Percentiles rank a stretch among this genome's conserved stretches.
Conservation (phyloP, 1,139 yeast genomes). For the Protomyces gravidus region DNA sequence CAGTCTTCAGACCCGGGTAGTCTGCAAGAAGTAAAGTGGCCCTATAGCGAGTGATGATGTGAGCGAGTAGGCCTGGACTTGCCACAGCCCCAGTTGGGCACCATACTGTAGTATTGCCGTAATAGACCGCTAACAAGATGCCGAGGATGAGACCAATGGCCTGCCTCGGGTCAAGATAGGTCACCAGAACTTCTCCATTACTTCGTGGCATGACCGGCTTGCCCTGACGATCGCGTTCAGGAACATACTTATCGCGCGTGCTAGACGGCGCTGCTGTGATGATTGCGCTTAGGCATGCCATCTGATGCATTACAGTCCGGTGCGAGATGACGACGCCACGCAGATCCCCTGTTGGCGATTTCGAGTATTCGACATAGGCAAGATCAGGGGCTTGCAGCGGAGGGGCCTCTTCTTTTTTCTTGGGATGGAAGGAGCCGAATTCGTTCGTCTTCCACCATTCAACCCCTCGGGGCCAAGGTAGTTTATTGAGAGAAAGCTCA, state of each 20-base stretch:
- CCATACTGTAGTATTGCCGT: slow-evolving; percentile 81
- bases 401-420: slow-evolving; percentile 60
- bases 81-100: slow-evolving; percentile 71
- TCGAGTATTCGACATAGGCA: slow-evolving; percentile 88
- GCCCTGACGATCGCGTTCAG: slow-evolving; percentile 5
- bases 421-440: slow-evolving; percentile 64
- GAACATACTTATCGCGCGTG: slow-evolving; percentile 7
- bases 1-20: slow-evolving; percentile 84
- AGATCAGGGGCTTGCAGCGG: slow-evolving; percentile 67
- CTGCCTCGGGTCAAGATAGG: slow-evolving; percentile 78
- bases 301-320: slow-evolving; percentile 79
- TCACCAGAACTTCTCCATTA: slow-evolving; percentile 45
- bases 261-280: slow-evolving; percentile 47
- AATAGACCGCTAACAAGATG: slow-evolving; percentile 69
- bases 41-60: slow-evolving; percentile 63
- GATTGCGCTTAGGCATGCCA: slow-evolving; percentile 68
- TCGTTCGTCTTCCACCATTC: slow-evolving; percentile 85
- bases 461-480: slow-evolving; percentile 55
- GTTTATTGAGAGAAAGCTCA: slow-evolving; percentile 46
- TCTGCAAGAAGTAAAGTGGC: slow-evolving; percentile 78
- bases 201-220: slow-evolving; percentile 8
- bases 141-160: slow-evolving; percentile 86
- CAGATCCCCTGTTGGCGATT: slow-evolving; percentile 85
- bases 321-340: slow-evolving; percentile 93
- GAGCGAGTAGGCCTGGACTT: slow-evolving; percentile 82